Conservation (phyloP, 1,284 basidiomycete species). For the Athelia sp. region DNA sequence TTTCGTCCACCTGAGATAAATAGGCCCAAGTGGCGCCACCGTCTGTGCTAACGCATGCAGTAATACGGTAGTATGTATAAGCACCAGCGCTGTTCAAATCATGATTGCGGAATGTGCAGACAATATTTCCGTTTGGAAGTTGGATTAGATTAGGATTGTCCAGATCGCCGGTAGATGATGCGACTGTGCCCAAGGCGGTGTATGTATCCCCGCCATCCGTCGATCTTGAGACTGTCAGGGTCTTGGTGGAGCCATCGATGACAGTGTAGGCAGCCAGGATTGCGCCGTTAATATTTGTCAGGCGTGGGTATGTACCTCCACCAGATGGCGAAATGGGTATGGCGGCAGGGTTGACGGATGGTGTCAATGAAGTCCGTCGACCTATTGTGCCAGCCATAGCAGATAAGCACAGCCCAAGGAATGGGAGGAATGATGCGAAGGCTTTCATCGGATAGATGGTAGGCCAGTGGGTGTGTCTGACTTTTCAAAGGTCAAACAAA, state of each 20-base stretch:
- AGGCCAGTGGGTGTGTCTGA: too few relatives aligned
- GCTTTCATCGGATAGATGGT: too few relatives aligned
- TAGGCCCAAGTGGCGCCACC: constrained; percentile 16
- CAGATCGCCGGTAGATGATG: constrained; percentile 13
- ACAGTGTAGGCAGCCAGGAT: neutral
- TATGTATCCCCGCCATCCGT: neutral
- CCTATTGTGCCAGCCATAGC: too few relatives aligned
- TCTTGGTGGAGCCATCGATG: neutral
- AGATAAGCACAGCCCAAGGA: too few relatives aligned
- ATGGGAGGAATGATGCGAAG: too few relatives aligned
- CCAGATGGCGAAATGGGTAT: neutral
- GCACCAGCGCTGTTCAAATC: constrained; percentile 10
- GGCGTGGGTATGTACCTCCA: neutral
- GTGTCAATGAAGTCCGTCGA: too few relatives aligned
- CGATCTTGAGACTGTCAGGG: neutral
- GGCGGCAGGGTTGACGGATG: neutral
- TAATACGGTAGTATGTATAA: constrained; percentile 17
- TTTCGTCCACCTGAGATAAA: constrained; percentile 13
- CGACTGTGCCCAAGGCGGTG: constrained; percentile 10
- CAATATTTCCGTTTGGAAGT: constrained; percentile 16
- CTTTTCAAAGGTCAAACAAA: too few relatives aligned
- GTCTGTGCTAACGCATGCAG: constrained; percentile 15
- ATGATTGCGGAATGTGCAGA: constrained; percentile 21
- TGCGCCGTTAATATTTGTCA: neutral
- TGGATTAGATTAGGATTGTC: constrained; percentile 16